Percentiles rank a stretch among this genome's conserved stretches.
Evolutionary conservation across 768 basidiomycete species (phyloP).

Genomic region (Auriscalpium vulgare): DNA sequence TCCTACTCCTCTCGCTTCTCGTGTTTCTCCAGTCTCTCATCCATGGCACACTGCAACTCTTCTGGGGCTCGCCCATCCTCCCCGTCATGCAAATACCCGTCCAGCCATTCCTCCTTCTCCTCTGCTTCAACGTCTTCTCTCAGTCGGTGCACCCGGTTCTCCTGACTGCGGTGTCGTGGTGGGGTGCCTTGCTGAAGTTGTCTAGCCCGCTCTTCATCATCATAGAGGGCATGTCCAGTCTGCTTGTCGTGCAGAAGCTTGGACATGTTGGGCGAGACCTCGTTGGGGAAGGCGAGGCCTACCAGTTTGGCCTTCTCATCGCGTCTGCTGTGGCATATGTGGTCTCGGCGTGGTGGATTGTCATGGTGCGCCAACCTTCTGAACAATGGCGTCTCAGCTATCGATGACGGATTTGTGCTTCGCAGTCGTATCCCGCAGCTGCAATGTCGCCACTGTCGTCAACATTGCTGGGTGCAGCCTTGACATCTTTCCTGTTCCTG

Average conservation of each 20-base stretch:
- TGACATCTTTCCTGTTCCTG: slow-evolving; percentile 85
- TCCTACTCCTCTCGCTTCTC: slow-evolving; percentile 73
- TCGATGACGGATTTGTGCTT: background rate
- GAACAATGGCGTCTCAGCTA: background rate
- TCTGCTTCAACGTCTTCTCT: slow-evolving; percentile 81
- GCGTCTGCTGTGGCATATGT: slow-evolving; percentile 76
- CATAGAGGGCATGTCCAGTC: slow-evolving; percentile 77
- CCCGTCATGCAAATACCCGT: slow-evolving; percentile 79
- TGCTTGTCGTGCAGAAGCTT: slow-evolving; percentile 74
- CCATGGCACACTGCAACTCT: slow-evolving; percentile 68
- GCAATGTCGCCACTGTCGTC: slow-evolving; percentile 82
- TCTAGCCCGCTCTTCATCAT: slow-evolving; percentile 74
- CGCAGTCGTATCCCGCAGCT: slow-evolving; percentile 72
- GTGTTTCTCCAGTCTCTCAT: slow-evolving; percentile 70
- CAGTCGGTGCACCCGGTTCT: slow-evolving; percentile 53
- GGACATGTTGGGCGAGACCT: slow-evolving; percentile 72
- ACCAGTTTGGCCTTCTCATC: slow-evolving; percentile 72
- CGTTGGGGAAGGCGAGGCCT: slow-evolving; percentile 63
- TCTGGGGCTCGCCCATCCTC: slow-evolving; percentile 65
- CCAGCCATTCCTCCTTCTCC: slow-evolving; percentile 79
- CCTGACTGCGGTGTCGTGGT: slow-evolving; percentile 50
- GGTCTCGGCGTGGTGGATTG: slow-evolving; percentile 80
- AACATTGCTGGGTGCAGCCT: slow-evolving; percentile 79
- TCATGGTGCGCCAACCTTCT: slow-evolving; percentile 35
- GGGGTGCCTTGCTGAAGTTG: slow-evolving; percentile 64